A percentile compares a stretch with the other conserved stretches of the same genome.
phyloP scores from a whole-genome alignment of 192 early-diverging fungal genomes.

The Chytriomyces hyalinus region DNA sequence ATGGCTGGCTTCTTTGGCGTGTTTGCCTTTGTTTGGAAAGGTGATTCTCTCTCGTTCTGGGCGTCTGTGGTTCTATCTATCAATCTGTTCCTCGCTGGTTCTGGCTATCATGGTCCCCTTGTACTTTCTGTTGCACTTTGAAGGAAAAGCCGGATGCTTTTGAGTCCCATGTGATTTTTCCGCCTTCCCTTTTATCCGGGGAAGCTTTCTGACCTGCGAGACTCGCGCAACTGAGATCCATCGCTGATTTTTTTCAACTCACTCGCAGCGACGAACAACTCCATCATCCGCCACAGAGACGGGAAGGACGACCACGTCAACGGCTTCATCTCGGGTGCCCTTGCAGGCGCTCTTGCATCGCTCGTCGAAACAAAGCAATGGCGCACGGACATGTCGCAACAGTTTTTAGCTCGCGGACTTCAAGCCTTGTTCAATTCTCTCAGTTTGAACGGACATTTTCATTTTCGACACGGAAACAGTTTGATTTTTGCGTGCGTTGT shows the following conservation, averaged over 20 bases:
- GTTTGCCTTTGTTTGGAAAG: slow-evolving; percentile 33
- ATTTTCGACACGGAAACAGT: slow-evolving; percentile 52
- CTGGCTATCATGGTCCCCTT: not conserved
- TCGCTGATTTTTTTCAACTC: not conserved
- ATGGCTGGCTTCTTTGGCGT: slow-evolving; percentile 33
- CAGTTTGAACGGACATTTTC: slow-evolving; percentile 40
- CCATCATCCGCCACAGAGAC: not conserved
- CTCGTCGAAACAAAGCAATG: slow-evolving; percentile 47
- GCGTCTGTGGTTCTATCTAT: not conserved
- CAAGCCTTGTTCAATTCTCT: slow-evolving; percentile 47
- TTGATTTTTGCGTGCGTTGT: slow-evolving; percentile 44
- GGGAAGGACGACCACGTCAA: slow-evolving; percentile 41
- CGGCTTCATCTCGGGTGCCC: slow-evolving; percentile 41
- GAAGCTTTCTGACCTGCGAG: no score
- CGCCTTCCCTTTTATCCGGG: no score
- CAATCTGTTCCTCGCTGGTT: not conserved
- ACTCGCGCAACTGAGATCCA: not conserved
- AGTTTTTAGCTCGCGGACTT: slow-evolving; percentile 29
- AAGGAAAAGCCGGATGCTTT: no score
- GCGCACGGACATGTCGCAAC: slow-evolving; percentile 53
- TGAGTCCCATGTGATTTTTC: no score
- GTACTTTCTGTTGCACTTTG: not conserved
- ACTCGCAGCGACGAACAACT: not conserved
- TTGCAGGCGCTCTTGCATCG: slow-evolving; percentile 47
- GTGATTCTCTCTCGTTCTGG: not conserved